Conservation (phyloP, 2,329 filamentous ascomycete species). For the Phialophora verrucosa region DNA sequence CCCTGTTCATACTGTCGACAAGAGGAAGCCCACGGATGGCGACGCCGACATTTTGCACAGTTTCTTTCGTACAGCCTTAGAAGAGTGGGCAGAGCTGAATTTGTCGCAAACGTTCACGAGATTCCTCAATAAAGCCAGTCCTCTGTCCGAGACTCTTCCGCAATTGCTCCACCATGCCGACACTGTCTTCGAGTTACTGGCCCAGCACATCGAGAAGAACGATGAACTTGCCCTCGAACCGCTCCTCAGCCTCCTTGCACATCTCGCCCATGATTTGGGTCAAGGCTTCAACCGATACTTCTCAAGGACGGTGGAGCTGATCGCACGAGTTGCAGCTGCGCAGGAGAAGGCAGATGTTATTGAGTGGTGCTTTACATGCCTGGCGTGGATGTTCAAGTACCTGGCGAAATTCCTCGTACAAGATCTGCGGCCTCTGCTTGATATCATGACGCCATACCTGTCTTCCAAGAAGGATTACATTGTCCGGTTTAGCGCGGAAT, state of each 20-base stretch:
- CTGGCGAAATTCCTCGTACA: conserved; percentile 84
- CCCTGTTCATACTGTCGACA: conserved; percentile 85
- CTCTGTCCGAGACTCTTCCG: conserved; percentile 85
- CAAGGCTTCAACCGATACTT: conserved; percentile 88
- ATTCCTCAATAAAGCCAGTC: conserved; percentile 76
- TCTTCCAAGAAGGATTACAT: conserved; percentile 83
- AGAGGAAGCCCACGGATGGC: conserved; percentile 71
- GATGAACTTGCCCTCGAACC: conserved; percentile 85
- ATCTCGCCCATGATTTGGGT: conserved; percentile 93
- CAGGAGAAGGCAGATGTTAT: conserved; percentile 85
- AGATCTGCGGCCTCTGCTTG: conserved; percentile 81
- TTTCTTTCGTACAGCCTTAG: conserved; percentile 80
- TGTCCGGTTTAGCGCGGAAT: conserved; percentile 89
- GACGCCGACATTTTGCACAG: conserved; percentile 73
- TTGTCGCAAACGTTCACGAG: conserved; percentile 78
- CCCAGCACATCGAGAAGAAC: conserved; percentile 75
- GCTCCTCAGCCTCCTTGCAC: conserved; percentile 82
- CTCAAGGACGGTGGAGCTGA: conserved; percentile 71
- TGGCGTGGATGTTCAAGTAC: conserved; percentile 98
- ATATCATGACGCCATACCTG: conserved; percentile 81
- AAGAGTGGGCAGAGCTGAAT: conserved; percentile 92
- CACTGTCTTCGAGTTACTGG: conserved; percentile 78
- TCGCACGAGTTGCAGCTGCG: conserved; percentile 77
- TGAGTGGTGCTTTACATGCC: conserved; percentile 93
- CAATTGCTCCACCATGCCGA: conserved; percentile 91